phyloP scores from a whole-genome alignment of 176 grass and related monocot genomes.

The Ensete ventricosum region DNA sequence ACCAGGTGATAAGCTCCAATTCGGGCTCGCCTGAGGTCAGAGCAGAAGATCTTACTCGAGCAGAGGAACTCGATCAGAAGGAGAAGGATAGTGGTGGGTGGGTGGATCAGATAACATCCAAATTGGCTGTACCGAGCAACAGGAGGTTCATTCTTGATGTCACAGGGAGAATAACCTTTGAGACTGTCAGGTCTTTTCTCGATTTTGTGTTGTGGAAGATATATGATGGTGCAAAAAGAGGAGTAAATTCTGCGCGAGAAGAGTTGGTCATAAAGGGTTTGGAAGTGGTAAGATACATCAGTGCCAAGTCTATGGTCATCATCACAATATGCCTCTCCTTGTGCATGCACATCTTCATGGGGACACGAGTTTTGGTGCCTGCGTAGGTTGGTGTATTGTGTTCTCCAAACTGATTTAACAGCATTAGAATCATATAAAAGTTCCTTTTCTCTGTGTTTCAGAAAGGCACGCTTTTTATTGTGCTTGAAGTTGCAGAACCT shows the following conservation, averaged over 20 bases:
- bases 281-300: conserved; percentile 52
- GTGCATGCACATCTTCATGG: conserved; percentile 65
- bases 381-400: conserved; percentile 16
- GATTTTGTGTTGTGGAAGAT: conserved; percentile 87
- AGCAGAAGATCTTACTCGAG: conserved; percentile 10
- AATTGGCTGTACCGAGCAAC: conserved; percentile 59
- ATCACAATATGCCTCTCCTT: conserved; percentile 59
- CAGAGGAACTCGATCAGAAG: conserved; percentile 1
- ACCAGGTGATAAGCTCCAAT: conserved; percentile 33
- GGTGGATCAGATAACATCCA: conserved; percentile 59
- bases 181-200: conserved; percentile 80
- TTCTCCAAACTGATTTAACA: background rate
- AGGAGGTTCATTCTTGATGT: conserved; percentile 83
- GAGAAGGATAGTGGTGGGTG: conserved; percentile 29
- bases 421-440: background rate
- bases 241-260: conserved; percentile 1
- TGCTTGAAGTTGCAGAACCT: background rate
- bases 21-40: background rate
- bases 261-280: conserved; percentile 31
- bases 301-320: conserved; percentile 61
- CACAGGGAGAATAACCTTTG: conserved; percentile 85
- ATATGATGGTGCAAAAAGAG: conserved; percentile 36
- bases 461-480: background rate
- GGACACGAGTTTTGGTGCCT: conserved; percentile 39
- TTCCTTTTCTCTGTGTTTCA: background rate